A percentile compares a stretch with the other conserved stretches of the same genome.
Evolutionary conservation across 1,139 yeast genomes (phyloP).

Genomic region (Hemisphaericaspora subhashii): DNA sequence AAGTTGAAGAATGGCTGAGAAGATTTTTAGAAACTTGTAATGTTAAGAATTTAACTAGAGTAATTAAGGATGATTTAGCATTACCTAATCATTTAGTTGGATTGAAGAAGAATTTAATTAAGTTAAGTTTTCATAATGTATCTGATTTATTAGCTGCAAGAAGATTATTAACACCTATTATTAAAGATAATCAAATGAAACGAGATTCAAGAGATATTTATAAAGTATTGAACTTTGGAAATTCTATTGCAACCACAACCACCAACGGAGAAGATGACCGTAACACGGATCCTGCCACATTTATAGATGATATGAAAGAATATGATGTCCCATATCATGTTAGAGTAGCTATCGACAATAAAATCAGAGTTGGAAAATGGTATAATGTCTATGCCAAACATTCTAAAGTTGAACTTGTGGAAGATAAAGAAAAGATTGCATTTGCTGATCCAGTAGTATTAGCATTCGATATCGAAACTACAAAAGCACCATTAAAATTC

Average conservation of each 20-base stretch:
- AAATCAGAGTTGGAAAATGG: slow-evolving; percentile 95
- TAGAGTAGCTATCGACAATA: slow-evolving; percentile 85
- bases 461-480: slow-evolving; percentile 97
- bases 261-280: slow-evolving; percentile 15
- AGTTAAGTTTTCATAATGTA: slow-evolving; percentile 73
- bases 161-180: slow-evolving; percentile 64
- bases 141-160: slow-evolving; percentile 76
- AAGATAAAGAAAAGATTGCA: slow-evolving; percentile 73
- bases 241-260: slow-evolving; percentile 24
- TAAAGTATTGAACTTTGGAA: slow-evolving; percentile 50
- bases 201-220: slow-evolving; percentile 73
- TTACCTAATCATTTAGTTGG: slow-evolving; percentile 88
- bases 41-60: slow-evolving; percentile 55
- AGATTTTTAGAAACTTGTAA: slow-evolving; percentile 59
- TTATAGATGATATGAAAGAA: slow-evolving; percentile 80
- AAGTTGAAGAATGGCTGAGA: slow-evolving; percentile 82
- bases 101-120: slow-evolving; percentile 59
- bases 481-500: slow-evolving; percentile 92
- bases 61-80: slow-evolving; percentile 74
- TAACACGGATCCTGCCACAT: slow-evolving; percentile 57
- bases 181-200: slow-evolving; percentile 64
- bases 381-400: slow-evolving; percentile 72
- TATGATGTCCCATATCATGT: slow-evolving; percentile 97
- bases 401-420: slow-evolving; percentile 56
- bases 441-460: slow-evolving; percentile 97